Evolutionary conservation across 2,329 filamentous ascomycete genomes (phyloP).

Genomic region (Teratosphaeria viscida): DNA sequence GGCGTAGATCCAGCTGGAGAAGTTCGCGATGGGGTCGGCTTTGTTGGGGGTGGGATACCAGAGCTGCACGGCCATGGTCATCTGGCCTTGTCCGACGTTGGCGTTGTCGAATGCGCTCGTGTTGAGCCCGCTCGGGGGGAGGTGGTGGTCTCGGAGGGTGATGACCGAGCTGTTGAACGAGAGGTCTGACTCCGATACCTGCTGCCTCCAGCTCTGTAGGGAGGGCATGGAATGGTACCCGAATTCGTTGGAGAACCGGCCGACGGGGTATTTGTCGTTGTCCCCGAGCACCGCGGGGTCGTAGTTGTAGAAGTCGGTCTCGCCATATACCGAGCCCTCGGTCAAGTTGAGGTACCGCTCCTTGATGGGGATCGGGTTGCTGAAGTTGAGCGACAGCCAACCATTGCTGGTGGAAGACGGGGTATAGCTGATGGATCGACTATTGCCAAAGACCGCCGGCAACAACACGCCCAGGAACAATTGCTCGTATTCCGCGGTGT

Average conservation of each 20-base stretch:
- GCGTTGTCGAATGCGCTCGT: constrained; percentile 37
- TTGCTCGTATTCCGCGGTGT: constrained; percentile 45
- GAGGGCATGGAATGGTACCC: constrained; percentile 53
- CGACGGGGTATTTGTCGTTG: constrained; percentile 44
- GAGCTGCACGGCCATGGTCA: constrained; percentile 45
- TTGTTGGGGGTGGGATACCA: constrained; percentile 51
- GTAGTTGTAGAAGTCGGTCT: constrained; percentile 50
- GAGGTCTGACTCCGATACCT: constrained; percentile 41
- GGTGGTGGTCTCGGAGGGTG: constrained; percentile 50
- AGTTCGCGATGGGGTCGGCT: constrained; percentile 44
- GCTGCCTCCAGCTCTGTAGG: constrained; percentile 48
- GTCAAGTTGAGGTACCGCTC: constrained; percentile 48
- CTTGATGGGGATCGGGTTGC: constrained; percentile 35
- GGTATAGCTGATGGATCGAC: constrained; percentile 49
- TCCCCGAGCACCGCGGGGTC: constrained; percentile 44
- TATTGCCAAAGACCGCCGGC: constrained; percentile 48
- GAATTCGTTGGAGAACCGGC: constrained; percentile 54
- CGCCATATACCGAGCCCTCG: constrained; percentile 45
- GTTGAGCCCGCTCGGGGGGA: constrained; percentile 40
- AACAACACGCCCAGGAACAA: constrained; percentile 47
- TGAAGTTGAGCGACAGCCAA: constrained; percentile 45
- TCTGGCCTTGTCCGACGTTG: constrained; percentile 42
- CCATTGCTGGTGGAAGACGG: constrained; percentile 52
- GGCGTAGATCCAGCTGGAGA: constrained; percentile 50
- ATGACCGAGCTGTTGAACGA: constrained; percentile 48